Conservation (phyloP, 2,329 filamentous ascomycete genomes). For the Ilyonectria mors-panacis region DNA sequence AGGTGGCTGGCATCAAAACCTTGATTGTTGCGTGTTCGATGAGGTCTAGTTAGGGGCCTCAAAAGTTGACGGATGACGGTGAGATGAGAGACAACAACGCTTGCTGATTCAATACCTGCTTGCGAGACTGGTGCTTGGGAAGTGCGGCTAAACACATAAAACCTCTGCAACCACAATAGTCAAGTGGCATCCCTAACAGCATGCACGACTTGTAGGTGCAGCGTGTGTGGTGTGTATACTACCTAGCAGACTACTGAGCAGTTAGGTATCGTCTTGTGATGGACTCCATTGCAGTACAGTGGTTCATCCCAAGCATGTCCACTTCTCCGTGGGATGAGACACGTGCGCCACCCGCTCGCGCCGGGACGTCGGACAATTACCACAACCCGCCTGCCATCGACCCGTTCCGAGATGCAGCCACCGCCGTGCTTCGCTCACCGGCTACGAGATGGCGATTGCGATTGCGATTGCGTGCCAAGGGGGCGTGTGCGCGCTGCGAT, state of each 20-base stretch:
- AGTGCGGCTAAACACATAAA: conserved; percentile 21
- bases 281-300: background rate
- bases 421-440: conserved; percentile 3
- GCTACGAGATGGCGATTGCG: conserved; percentile 11
- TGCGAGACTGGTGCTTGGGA: conserved; percentile 11
- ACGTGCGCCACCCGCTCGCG: background rate
- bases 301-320: background rate
- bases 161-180: background rate
- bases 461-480: conserved; percentile 21
- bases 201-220: background rate
- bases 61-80: conserved; percentile 6
- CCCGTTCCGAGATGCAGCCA: conserved; percentile 22
- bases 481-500: background rate
- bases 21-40: conserved; percentile 15
- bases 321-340: conserved; percentile 2
- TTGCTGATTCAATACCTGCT: conserved; percentile 3
- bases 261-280: background rate
- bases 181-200: background rate
- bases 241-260: background rate
- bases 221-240: background rate
- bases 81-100: conserved; percentile 40
- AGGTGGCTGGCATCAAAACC: conserved; percentile 7
- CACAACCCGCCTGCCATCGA: conserved; percentile 9
- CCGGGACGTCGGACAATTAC: conserved; percentile 17
- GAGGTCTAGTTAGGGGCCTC: conserved; percentile 7